A percentile compares a stretch with the other conserved stretches of the same genome.
These are phyloP conservation scores for Hapsidospora chrysogenum DNA, from an alignment of 495 filamentous ascomycete genomes.

Conservation along the genomic window DNA sequence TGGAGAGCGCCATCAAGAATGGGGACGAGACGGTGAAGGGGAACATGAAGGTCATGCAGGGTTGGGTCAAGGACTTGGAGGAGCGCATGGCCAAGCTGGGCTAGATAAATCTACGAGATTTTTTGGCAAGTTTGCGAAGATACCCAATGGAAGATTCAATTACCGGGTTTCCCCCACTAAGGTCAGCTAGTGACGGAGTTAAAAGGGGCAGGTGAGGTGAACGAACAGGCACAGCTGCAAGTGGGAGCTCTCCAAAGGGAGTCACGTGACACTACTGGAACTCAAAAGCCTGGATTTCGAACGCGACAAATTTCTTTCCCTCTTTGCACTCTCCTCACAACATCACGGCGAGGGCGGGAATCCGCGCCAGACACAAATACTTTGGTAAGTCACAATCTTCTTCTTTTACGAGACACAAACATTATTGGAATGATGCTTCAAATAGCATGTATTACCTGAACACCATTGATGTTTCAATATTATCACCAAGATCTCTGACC, in stretches of 20 bases:
- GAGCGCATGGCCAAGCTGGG: constrained; percentile 43
- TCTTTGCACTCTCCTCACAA: constrained; percentile 5
- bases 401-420: too few relatives aligned
- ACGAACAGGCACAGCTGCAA: too few relatives aligned
- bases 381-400: constrained; percentile 7
- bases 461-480: constrained; percentile 23
- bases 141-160: constrained; percentile 9
- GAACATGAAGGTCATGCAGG: constrained; percentile 68
- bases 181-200: too few relatives aligned
- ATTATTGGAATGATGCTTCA: constrained; percentile 27
- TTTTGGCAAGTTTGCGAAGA: constrained; percentile 7
- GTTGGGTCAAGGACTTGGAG: constrained; percentile 83
- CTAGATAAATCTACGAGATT: too few relatives aligned
- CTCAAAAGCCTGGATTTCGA: too few relatives aligned
- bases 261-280: too few relatives aligned
- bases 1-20: constrained; percentile 55
- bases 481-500: constrained; percentile 50
- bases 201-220: too few relatives aligned
- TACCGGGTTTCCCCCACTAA: too few relatives aligned
- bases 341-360: too few relatives aligned
- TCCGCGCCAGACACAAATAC: neutral
- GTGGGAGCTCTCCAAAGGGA: too few relatives aligned
- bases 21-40: constrained; percentile 50
- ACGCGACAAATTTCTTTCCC: neutral
- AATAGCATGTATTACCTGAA: constrained; percentile 60